These are phyloP conservation scores for Yueomyces sinensis DNA, from an alignment of 805 yeast genomes.

Conservation along the genomic window DNA sequence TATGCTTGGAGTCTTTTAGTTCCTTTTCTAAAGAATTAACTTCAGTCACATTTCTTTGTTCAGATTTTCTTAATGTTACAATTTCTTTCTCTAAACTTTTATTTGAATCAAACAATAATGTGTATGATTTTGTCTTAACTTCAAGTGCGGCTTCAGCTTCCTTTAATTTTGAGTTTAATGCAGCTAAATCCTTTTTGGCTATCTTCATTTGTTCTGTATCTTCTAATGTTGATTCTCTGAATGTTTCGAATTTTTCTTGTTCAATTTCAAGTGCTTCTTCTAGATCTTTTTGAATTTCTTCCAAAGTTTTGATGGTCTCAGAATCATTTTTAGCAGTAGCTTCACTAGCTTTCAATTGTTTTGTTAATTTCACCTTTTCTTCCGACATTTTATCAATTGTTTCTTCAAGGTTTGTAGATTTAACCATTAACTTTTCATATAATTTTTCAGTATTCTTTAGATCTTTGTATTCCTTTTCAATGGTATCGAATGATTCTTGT, in stretches of 20 bases:
- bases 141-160: constrained; percentile 26
- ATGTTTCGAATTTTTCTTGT: constrained; percentile 33
- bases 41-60: constrained; percentile 22
- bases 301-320: no score
- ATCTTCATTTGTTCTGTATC: constrained; percentile 9
- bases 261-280: constrained; percentile 40
- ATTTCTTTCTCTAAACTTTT: constrained; percentile 5
- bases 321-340: no score
- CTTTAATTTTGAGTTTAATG: constrained; percentile 29
- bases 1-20: constrained; percentile 20
- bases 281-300: constrained; percentile 11
- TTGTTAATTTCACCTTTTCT: no score
- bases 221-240: constrained; percentile 14
- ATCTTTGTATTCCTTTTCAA: no score
- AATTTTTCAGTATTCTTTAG: no score
- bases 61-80: constrained; percentile 2
- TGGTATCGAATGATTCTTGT: no score
- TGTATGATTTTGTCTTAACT: constrained; percentile 1
- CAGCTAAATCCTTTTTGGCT: background rate
- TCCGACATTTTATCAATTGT: no score
- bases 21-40: constrained; percentile 22
- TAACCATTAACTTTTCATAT: no score
- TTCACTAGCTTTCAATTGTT: no score
- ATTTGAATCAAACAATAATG: constrained; percentile 2
- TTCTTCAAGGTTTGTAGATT: no score